Evolutionary conservation across 495 filamentous ascomycete genomes (phyloP), one percentile per base, ranked within the genome.

Genomic region (Schizothecium vesticola): DNA sequence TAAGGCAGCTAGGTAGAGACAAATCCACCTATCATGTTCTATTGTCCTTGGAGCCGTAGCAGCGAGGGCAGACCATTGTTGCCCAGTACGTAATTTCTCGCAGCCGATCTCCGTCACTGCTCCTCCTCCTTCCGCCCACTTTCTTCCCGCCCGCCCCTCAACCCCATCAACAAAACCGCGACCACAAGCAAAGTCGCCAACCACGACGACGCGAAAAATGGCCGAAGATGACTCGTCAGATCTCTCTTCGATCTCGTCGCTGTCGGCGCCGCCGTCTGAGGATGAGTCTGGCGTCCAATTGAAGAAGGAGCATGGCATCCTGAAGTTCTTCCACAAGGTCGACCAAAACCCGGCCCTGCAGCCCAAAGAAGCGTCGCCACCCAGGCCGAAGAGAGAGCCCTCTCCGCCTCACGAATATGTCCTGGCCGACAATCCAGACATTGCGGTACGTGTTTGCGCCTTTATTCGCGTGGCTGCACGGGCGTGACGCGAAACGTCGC

Each of bases 381-480:
- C 91, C 31, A 83, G 88, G 67, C 90, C 90, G 68, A 89, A 89
- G 81, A 85, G 92, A 71, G 87, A 88, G 63, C 88, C 92, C 29
- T 94, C 93, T 72, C 94, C 94, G 74, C 89, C 91, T 7, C 94
- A 97, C 79, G 92, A 93, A 84, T 90, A 90, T 79, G 89, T 93
- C 23, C 76, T 97, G 56, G 92, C 92, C 67, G 94, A 97, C 78
- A 94, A 95, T 79, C 82, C 90, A 62, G 89, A 92, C 73, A 90
- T 97, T 80, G 89, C 94, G 70, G 92, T 96, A 86, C 83, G 92
- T 89, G 57, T 71, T 70, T 67, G 13, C 68, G 64, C 69, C 56
- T 21, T 66, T 65, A 51, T 60, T 70, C 75, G 71, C 77, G 73
- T 76, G 33, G 51, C 61, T 69, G 67, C 68, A 72, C 71, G 75